These are phyloP conservation scores for Lyophyllum semitale DNA, from an alignment of 768 basidiomycete genomes.

Conservation along the genomic window DNA sequence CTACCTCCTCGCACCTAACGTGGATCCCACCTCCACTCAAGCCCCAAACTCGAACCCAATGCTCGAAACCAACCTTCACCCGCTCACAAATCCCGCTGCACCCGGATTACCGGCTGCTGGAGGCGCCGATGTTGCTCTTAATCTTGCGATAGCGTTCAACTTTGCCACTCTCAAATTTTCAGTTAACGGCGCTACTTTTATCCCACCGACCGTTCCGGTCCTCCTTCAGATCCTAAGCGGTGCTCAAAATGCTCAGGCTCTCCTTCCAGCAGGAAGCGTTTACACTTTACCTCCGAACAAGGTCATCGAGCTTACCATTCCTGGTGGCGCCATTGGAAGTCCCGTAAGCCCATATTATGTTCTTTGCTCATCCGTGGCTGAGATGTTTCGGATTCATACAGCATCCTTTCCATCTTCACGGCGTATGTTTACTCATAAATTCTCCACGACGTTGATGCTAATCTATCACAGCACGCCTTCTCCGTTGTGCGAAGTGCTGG, in stretches of 20 bases:
- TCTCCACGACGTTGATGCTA: background rate
- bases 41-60: slow-evolving; percentile 25
- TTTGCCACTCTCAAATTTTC: slow-evolving; percentile 20
- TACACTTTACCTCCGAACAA: slow-evolving; percentile 43
- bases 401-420: slow-evolving; percentile 49
- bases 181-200: slow-evolving; percentile 36
- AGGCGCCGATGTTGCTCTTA: slow-evolving; percentile 37
- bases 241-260: slow-evolving; percentile 27
- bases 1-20: slow-evolving; percentile 29
- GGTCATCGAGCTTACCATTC: slow-evolving; percentile 49
- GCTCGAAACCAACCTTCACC: slow-evolving; percentile 38
- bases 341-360: slow-evolving; percentile 28
- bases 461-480: slow-evolving; percentile 31
- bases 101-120: slow-evolving; percentile 36
- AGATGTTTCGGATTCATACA: slow-evolving; percentile 2
- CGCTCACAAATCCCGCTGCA: slow-evolving; percentile 25
- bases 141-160: slow-evolving; percentile 30
- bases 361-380: background rate
- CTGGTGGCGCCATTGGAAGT: slow-evolving; percentile 34
- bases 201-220: slow-evolving; percentile 40
- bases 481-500: slow-evolving; percentile 44
- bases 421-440: slow-evolving; percentile 23
- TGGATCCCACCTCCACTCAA: slow-evolving; percentile 37
- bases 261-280: slow-evolving; percentile 43
- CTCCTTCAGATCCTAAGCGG: slow-evolving; percentile 47